Evolutionary conservation across 345 rosid genomes (phyloP), one percentile per base, ranked within the genome.

Genomic region (Gossypium thurberi): DNA sequence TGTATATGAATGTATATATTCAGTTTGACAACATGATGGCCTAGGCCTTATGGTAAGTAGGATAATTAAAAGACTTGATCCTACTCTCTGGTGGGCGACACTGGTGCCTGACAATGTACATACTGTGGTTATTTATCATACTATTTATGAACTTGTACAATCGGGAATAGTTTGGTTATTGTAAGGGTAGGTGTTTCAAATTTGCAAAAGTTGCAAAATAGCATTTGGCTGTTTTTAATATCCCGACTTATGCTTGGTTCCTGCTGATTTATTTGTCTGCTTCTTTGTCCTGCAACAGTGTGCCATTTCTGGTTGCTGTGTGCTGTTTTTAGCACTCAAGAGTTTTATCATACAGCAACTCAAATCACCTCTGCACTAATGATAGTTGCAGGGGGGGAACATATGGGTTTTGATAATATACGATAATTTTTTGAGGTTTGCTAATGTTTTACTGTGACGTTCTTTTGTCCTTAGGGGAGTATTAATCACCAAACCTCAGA

Each of bases 401-500:
- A 72, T 7, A 25, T 10, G 3, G 14, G 13, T 50, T 25, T 68
- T 28, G 20, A 8, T 67, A 47, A 51, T 17, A 26, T 61, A 2
- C 23, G 0, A 2, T 58, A 1, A 21, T 40, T 58, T 10, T 56
- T 4, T 23, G 10, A 47, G 58, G 7, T 59, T 56, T 43, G 1
- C 21, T 58, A 70, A 37, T 55, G 17, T 61, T 48, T 23, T 51
- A 37, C 33, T 70, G 57, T 44, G 50, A 53, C 51, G 48, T 76
- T 43, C 8, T 71, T 18, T 78, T 46, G 44, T 58, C 21, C 73
- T 76, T 71, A 84, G 84, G 79, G 66, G 66, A 85, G 78, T 21
- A 42, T 47, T 46, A 74, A 67, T 43, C 84, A 65, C 42, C 74
- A 61, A 13, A 71, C 43, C n/a, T 76, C 78, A 59, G 86, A 82